Evolutionary conservation across 73 alveolate species (phyloP).

Genomic region (Urostyla sp.): DNA sequence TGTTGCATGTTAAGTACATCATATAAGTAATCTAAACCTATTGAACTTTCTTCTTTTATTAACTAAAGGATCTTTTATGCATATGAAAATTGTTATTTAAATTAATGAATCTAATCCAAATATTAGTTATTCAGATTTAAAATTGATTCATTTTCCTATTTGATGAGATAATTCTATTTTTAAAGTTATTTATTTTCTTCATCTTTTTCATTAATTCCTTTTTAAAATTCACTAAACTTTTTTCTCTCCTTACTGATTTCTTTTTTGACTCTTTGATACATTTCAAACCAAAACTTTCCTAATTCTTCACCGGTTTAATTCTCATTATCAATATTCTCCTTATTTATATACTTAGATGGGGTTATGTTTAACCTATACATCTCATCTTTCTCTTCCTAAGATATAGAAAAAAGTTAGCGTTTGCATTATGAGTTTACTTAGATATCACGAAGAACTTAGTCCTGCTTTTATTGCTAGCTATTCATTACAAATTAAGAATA

Average conservation of each 20-base stretch:
- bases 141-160: slow-evolving; percentile 21
- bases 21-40: slow-evolving; percentile 17
- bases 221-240: neutral
- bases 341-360: too few species aligned
- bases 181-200: neutral
- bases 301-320: slow-evolving; percentile 6
- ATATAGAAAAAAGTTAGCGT: too few species aligned
- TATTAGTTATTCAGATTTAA: slow-evolving; percentile 14
- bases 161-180: neutral
- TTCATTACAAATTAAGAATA: too few species aligned
- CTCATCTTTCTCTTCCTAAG: too few species aligned
- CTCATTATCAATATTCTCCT: too few species aligned
- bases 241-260: slow-evolving; percentile 39
- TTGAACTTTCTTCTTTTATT: neutral
- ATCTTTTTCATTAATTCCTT: slow-evolving; percentile 7
- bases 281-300: slow-evolving; percentile 50
- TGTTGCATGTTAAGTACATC: neutral
- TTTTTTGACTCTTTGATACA: slow-evolving; percentile 35
- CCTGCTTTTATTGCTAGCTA: too few species aligned
- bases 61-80: neutral
- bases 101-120: slow-evolving; percentile 16
- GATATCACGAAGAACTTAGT: too few species aligned
- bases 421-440: too few species aligned
- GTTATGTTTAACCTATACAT: too few species aligned
- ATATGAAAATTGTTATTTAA: neutral